Evolutionary conservation across 1,139 yeast species (phyloP).

Genomic region (Zygosaccharomyces pseudobailii): DNA sequence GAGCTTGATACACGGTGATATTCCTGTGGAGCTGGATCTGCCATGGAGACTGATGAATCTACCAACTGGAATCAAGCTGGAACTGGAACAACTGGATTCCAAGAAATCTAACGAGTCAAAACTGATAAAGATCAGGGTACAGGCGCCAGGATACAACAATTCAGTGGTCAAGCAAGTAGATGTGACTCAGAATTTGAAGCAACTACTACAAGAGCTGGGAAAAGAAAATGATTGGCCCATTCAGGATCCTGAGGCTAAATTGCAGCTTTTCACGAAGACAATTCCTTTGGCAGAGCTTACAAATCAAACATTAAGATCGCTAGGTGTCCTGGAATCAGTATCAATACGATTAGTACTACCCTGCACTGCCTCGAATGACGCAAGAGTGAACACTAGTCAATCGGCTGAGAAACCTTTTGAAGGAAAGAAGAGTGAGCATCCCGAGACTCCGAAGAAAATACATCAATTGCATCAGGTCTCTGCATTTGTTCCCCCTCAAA

Average conservation of each 20-base stretch:
- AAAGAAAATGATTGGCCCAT: slow-evolving; percentile 12
- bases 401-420: neutral
- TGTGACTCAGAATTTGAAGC: slow-evolving; percentile 11
- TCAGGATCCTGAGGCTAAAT: slow-evolving; percentile 7
- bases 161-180: slow-evolving; percentile 15
- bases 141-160: slow-evolving; percentile 15
- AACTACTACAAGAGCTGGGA: slow-evolving; percentile 10
- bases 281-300: slow-evolving; percentile 13
- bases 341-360: slow-evolving; percentile 15
- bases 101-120: slow-evolving; percentile 1
- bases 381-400: neutral
- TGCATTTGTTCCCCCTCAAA: slow-evolving; percentile 15
- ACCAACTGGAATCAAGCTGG: slow-evolving; percentile 35
- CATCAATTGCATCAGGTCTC: slow-evolving; percentile 13
- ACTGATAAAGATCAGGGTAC: slow-evolving; percentile 24
- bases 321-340: slow-evolving; percentile 24
- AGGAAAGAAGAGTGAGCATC: neutral
- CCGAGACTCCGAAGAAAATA: neutral
- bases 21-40: slow-evolving; percentile 25
- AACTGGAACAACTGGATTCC: slow-evolving; percentile 14
- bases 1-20: slow-evolving; percentile 23
- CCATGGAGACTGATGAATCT: slow-evolving; percentile 35
- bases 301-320: slow-evolving; percentile 16
- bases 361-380: neutral
- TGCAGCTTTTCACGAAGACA: slow-evolving; percentile 24